phyloP scores from a whole-genome alignment of 1,139 yeast genomes.

The Maudiozyma humilis region DNA sequence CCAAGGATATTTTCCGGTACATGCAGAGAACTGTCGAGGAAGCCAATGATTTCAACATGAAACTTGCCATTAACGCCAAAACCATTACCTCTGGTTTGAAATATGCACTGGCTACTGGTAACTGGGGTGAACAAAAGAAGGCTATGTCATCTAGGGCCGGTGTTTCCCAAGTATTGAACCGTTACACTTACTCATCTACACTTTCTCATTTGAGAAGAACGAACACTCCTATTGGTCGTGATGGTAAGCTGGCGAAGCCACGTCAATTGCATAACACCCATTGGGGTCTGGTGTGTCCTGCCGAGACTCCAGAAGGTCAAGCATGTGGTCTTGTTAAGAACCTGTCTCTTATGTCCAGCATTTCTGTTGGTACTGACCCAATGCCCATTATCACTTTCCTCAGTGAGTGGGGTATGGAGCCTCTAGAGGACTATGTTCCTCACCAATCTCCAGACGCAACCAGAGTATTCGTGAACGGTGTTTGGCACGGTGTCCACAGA shows the following conservation, averaged over 20 bases:
- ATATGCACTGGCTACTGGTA: constrained; percentile 97
- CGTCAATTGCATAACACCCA: constrained; percentile 98
- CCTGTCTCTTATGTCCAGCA: constrained; percentile 91
- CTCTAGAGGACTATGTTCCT: constrained; percentile 91
- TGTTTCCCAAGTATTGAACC: constrained; percentile 95
- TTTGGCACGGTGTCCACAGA: constrained; percentile 98
- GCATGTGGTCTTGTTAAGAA: constrained; percentile 99
- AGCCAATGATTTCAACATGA: constrained; percentile 91
- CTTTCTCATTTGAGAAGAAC: constrained; percentile 97
- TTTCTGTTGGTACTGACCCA: constrained; percentile 95
- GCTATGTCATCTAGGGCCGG: constrained; percentile 99
- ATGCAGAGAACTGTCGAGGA: constrained; percentile 99
- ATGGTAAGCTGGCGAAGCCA: constrained; percentile 96
- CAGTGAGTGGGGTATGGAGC: constrained; percentile 99
- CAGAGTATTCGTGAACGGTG: constrained; percentile 94
- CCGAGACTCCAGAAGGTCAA: constrained; percentile 99
- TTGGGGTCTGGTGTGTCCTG: constrained; percentile 99
- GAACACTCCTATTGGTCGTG: constrained; percentile 97
- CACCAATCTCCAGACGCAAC: constrained; percentile 88
- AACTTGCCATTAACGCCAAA: constrained; percentile 92
- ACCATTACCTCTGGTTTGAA: constrained; percentile 96
- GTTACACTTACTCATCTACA: constrained; percentile 96
- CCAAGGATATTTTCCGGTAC: constrained; percentile 90
- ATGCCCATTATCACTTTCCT: constrained; percentile 88
- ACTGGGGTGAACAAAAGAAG: constrained; percentile 99